Base-by-base conservation (phyloP, 345 rosid genomes). In the Microcos paniculata region DNA sequence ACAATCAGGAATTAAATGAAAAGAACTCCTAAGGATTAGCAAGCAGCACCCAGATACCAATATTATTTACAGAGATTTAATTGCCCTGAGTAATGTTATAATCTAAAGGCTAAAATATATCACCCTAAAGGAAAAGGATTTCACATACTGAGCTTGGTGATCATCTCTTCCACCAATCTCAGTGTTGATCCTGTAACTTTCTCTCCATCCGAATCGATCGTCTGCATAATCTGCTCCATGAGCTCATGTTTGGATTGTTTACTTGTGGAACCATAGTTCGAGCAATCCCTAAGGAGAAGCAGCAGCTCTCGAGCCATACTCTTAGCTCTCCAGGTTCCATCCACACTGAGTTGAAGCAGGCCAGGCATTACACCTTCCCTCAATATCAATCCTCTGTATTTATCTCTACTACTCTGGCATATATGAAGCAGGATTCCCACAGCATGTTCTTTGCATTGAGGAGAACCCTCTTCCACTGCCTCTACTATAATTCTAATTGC, bases 361-460 rank as follows among this genome's bases (percentile, higher is more conserved):
- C 94, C 97, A 0, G 97, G 96, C 85, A 92, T 84, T 30, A 80
- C 91, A 14, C 98, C 98, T 84, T 92, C 97, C 84, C 82, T 87
- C 70, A 92, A 74, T 58, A 94, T 88, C 85, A 83, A 61, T 72
- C 83, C 91, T 81, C 97, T 78, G 85, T 89, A 85, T 53, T 74
- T 86, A 31, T 92, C 98, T 75, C 94, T 84, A 77, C 89, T 82
- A 46, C 87, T 80, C 77, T 77, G 82, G 80, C 97, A 92, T 55
- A 90, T 71, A 6, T 81, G 74, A 1, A 92, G 85, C 16, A 94
- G 87, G 61, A 94, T 84, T 2, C 87, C 92, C 43, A 83, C 95
- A 0, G 98, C 97, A 15, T 91, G 89, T 79, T 92, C 97, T 81
- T 86, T 87, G 69, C 94, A 84, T 15, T 84, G 89, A 0, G 31